A percentile compares a stretch with the other conserved stretches of the same genome.
Evolutionary conservation across 75 land plant species (phyloP).

Genomic region (Sequoiadendron giganteum): DNA sequence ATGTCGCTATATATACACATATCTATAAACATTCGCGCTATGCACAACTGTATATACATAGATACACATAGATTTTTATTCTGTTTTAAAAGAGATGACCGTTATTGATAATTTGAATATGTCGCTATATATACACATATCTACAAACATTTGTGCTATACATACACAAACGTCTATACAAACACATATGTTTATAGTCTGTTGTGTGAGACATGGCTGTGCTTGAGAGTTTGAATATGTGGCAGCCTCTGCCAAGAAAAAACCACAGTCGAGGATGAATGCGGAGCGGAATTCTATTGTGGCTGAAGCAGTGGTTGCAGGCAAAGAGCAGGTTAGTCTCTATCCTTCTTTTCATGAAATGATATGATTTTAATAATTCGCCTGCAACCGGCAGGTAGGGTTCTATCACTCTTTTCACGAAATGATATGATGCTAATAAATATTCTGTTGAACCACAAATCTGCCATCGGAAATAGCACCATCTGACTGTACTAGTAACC

Average conservation of each 20-base stretch:
- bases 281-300: neutral
- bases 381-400: too few relatives aligned
- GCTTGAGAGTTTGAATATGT: neutral
- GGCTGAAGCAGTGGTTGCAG: neutral
- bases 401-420: neutral
- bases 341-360: neutral
- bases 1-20: too few relatives aligned
- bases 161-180: neutral
- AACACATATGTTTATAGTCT: neutral
- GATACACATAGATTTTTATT: too few relatives aligned
- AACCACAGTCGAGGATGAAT: neutral
- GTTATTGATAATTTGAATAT: neutral
- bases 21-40: neutral
- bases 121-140: too few relatives aligned
- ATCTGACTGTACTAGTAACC: neutral
- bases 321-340: conserved; percentile 1
- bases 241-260: neutral
- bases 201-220: neutral
- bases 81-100: neutral
- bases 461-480: too few relatives aligned
- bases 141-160: neutral
- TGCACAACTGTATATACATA: neutral
- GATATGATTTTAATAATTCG: too few relatives aligned
- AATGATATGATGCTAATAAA: neutral
- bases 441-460: too few relatives aligned